These are phyloP conservation scores for Trichothecium sympodiale DNA, from an alignment of 2,329 filamentous ascomycete genomes.

Conservation along the genomic window DNA sequence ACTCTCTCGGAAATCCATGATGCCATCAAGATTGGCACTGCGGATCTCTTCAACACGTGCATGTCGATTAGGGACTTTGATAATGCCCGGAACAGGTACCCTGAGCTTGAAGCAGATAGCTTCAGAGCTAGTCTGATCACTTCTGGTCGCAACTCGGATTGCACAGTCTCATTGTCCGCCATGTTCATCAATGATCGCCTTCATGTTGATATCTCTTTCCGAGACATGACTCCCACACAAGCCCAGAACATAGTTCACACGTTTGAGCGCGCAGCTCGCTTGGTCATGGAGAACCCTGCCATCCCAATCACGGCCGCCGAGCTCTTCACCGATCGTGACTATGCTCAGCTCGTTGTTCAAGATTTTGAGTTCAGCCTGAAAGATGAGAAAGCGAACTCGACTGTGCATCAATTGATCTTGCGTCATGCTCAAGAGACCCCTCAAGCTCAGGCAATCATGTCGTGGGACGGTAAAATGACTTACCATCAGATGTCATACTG, in stretches of 20 bases:
- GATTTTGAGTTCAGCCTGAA: constrained; percentile 30
- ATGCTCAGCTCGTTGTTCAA: constrained; percentile 41
- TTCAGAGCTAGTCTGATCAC: constrained; percentile 8
- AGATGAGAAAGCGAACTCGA: constrained; percentile 25
- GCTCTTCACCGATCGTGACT: constrained; percentile 44
- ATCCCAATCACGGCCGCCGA: constrained; percentile 33
- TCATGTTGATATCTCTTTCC: constrained; percentile 31
- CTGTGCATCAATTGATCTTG: constrained; percentile 34
- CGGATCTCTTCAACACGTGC: constrained; percentile 38
- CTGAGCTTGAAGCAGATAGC: constrained; percentile 2
- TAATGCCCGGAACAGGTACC: constrained; percentile 12
- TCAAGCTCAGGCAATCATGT: constrained; percentile 27
- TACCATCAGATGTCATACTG: constrained; percentile 27
- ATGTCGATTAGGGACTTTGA: constrained; percentile 34
- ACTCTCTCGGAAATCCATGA: constrained; percentile 36
- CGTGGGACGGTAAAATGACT: constrained; percentile 33
- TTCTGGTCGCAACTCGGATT: constrained; percentile 27
- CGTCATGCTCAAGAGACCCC: constrained; percentile 26
- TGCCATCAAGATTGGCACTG: constrained; percentile 28
- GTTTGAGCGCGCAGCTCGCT: constrained; percentile 39
- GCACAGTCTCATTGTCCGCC: constrained; percentile 33
- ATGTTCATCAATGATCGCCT: constrained; percentile 29
- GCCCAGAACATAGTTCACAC: constrained; percentile 36
- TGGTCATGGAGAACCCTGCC: constrained; percentile 30
- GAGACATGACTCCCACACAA: constrained; percentile 30